Evolutionary conservation across 1,284 basidiomycete genomes (phyloP), one percentile per base, ranked within the genome.

Genomic region (Sanghuangporus weigelae): DNA sequence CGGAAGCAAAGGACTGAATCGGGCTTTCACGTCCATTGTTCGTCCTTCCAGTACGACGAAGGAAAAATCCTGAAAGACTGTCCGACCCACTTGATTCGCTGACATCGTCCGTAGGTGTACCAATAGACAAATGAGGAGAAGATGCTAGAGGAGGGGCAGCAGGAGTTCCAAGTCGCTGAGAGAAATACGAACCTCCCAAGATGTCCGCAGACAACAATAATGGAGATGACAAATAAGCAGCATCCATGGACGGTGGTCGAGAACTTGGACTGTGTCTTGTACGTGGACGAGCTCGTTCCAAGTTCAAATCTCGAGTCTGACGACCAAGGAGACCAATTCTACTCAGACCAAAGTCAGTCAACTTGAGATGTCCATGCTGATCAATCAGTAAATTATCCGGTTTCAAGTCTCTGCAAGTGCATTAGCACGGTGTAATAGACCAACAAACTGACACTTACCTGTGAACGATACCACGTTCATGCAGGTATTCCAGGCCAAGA

Each of bases 351-450:
- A 99, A 99, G 76, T 99, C 97, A 23, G 96, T 98, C 39, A 99
- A 84, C 76, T 98, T 98, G 68, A 99, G 81, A 73, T 99, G 96
- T 10, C 96, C 96, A 69, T 95, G 90, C 57, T 93, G 86, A 75
- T 99, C 96, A 70, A 99, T 98, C 44, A 99, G 89, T 53, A 98
- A 77, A 73, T 99, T 99, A 77, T 99, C 96, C 11, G 96, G 96
- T 74, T 99, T 99, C 70, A 99, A 79, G 74, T 99, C 97, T 79
- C 96, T 96, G 73, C 19, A 69, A 11, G 36, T 21, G 10, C 35
- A 31, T 64, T 26, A 65, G 54, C 19, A 44, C n/a, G 16, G 46
- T 35, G 53, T 35, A 4, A 54, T 16, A 53, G 10, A 19, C 56
- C 39, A n/a, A 14, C 16, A 11, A 62, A 57, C 8, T 57, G 49